These are phyloP conservation scores for Saccharum spontaneum DNA, from an alignment of 176 grass and related monocot genomes.

Conservation along the genomic window DNA sequence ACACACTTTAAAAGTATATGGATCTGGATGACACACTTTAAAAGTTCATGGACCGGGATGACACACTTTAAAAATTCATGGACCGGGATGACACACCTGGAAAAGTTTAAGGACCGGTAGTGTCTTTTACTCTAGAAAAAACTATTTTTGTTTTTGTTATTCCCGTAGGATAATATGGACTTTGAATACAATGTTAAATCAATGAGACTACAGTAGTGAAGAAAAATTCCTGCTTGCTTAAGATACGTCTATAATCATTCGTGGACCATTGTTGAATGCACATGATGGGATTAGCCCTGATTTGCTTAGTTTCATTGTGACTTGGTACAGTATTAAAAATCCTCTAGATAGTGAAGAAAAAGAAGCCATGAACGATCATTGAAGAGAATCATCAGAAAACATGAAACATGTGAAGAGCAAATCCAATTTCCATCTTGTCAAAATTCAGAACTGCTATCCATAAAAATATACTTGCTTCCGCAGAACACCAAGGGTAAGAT, in stretches of 20 bases:
- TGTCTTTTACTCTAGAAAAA: no score
- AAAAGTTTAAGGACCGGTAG: no score
- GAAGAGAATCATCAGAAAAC: neutral
- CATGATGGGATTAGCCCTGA: neutral
- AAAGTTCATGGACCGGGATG: no score
- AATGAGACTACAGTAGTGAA: neutral
- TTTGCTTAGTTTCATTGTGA: neutral
- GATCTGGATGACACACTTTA: no score
- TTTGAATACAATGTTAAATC: neutral
- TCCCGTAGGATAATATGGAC: no score
- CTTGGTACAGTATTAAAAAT: neutral
- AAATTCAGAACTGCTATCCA: neutral
- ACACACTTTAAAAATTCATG: no score
- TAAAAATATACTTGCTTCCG: constrained; percentile 72
- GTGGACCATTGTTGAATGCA: neutral
- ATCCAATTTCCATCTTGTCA: neutral
- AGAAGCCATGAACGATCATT: neutral
- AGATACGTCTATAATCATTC: constrained; percentile 9
- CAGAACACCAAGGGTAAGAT: constrained; percentile 77
- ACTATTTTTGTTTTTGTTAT: neutral
- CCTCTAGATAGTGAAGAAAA: neutral
- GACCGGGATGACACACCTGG: no score
- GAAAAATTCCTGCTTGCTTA: constrained; percentile 3
- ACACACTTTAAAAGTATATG: no score
- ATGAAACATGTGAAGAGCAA: neutral